Conservation (phyloP, 768 basidiomycete species). For the Phanerodontia chrysosporium region DNA sequence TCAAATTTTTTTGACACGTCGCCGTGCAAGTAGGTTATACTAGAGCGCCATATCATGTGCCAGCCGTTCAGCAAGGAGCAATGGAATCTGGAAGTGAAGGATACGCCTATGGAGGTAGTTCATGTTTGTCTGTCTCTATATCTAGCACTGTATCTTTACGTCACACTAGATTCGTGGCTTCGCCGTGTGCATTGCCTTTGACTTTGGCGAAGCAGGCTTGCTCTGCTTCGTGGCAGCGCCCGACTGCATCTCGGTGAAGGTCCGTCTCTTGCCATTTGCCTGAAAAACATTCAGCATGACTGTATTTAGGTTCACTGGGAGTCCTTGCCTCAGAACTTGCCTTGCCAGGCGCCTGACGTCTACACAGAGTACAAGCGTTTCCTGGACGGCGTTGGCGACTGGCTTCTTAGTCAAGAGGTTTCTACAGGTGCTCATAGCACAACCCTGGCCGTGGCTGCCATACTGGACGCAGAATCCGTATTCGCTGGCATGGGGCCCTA, state of each 20-base stretch:
- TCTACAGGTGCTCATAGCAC: neutral
- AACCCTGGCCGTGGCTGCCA: neutral
- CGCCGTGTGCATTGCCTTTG: neutral
- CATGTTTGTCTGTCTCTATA: neutral
- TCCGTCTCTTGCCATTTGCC: neutral
- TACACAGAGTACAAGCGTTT: slow-evolving; percentile 3
- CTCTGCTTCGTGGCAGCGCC: neutral
- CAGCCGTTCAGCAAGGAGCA: neutral
- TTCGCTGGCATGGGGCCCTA: slow-evolving; percentile 10
- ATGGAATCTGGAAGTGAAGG: neutral
- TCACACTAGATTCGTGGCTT: neutral
- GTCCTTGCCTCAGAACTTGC: neutral
- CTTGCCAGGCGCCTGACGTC: neutral
- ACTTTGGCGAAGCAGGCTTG: slow-evolving; percentile 1
- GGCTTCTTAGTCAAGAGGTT: neutral
- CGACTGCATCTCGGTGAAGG: neutral
- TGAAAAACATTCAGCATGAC: neutral
- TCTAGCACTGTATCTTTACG: neutral
- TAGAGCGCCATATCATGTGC: neutral
- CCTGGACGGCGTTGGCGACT: neutral
- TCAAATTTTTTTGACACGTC: neutral
- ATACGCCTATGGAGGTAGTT: neutral
- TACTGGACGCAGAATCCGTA: neutral
- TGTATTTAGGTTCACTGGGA: neutral
- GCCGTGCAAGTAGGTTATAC: neutral